Evolutionary conservation across 805 yeast species (phyloP).

Genomic region (Komagataella pastoris): DNA sequence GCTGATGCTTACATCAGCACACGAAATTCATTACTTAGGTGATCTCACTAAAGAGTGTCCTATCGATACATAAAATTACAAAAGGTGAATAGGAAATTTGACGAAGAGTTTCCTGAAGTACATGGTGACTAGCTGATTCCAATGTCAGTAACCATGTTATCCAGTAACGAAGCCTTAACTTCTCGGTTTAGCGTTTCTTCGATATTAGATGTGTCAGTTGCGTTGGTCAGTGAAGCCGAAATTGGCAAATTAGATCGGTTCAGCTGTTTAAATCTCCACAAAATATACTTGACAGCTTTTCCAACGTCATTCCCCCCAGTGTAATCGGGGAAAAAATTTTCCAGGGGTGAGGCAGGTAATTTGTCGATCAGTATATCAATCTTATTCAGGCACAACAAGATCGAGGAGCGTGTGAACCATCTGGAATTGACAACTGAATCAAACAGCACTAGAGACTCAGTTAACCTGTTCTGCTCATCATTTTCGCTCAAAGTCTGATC

Average conservation of each 20-base stretch:
- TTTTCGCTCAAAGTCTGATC: conserved; percentile 80
- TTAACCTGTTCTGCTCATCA: conserved; percentile 59
- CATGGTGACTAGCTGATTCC: conserved; percentile 19
- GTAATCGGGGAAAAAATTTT: conserved; percentile 78
- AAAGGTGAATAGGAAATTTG: background rate
- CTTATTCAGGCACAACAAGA: conserved; percentile 78
- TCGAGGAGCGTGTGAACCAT: conserved; percentile 83
- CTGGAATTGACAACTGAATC: conserved; percentile 86
- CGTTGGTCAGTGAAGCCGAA: conserved; percentile 88
- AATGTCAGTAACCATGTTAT: conserved; percentile 41
- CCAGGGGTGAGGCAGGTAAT: conserved; percentile 67
- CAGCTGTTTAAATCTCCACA: conserved; percentile 80
- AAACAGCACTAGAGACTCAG: conserved; percentile 71
- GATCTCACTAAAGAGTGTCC: background rate
- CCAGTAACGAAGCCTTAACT: conserved; percentile 67
- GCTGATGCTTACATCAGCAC: background rate
- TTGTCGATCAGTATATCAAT: conserved; percentile 85
- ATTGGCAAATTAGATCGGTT: conserved; percentile 73
- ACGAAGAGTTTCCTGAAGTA: background rate
- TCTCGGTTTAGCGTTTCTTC: conserved; percentile 69
- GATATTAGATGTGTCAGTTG: conserved; percentile 85
- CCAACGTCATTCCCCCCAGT: conserved; percentile 82
- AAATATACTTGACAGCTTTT: conserved; percentile 82
- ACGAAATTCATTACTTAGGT: background rate
- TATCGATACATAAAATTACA: background rate